phyloP scores from a whole-genome alignment of 1,139 yeast species.

The Candida sanyaensis region DNA sequence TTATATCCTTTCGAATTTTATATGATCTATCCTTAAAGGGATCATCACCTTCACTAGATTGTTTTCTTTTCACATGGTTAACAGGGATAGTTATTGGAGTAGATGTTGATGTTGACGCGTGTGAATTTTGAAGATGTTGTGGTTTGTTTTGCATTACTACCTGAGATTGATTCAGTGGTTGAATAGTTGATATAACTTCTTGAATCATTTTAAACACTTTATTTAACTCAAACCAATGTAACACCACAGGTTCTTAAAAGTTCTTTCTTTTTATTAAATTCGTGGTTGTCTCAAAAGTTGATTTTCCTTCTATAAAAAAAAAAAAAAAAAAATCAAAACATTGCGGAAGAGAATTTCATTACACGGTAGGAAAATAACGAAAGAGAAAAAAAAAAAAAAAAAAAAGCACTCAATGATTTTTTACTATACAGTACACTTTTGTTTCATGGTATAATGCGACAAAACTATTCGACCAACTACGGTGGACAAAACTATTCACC shows the following conservation, averaged over 20 bases:
- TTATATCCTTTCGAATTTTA: neutral
- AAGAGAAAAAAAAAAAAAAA: neutral
- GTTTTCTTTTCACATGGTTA: slow-evolving; percentile 13
- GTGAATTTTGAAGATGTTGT: slow-evolving; percentile 2
- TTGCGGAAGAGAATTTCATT: neutral
- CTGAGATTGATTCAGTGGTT: slow-evolving; percentile 5
- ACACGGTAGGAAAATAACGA: neutral
- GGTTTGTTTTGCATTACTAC: neutral
- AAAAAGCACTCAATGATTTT: too few species aligned
- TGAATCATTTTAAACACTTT: neutral
- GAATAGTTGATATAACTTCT: neutral
- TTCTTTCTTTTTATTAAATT: too few species aligned
- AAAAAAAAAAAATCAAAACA: neutral
- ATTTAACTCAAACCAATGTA: too few species aligned
- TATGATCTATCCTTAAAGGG: slow-evolving; percentile 29
- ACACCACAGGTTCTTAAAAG: too few species aligned
- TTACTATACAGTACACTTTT: too few species aligned
- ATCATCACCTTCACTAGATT: slow-evolving; percentile 21
- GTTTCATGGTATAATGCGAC: too few species aligned
- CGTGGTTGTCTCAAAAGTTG: neutral
- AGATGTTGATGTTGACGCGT: slow-evolving; percentile 6
- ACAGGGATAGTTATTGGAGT: neutral
- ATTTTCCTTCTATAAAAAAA: neutral
- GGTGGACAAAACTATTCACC: too few species aligned
- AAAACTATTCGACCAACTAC: too few species aligned